A percentile compares a stretch with the other conserved stretches of the same genome.
These are phyloP conservation scores for Xylaria longipes DNA, from an alignment of 495 filamentous ascomycete genomes.

Conservation along the genomic window DNA sequence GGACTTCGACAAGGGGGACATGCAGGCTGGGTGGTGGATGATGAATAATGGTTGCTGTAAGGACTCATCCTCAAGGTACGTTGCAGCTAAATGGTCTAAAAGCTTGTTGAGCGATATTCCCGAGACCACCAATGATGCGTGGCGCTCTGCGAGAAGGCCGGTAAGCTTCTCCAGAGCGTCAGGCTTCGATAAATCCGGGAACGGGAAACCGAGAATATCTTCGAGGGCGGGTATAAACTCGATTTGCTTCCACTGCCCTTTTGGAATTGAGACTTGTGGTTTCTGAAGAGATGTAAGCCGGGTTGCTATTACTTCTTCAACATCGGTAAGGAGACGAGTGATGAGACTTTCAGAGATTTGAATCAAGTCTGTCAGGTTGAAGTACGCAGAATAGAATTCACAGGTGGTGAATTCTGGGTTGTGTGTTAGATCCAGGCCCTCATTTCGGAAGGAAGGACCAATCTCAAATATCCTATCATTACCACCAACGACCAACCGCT, in stretches of 20 bases:
- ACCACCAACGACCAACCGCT: slow-evolving; percentile 89
- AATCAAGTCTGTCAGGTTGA: slow-evolving; percentile 78
- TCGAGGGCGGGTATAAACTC: slow-evolving; percentile 86
- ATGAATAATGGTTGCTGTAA: slow-evolving; percentile 82
- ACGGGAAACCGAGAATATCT: slow-evolving; percentile 60
- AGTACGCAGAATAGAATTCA: slow-evolving; percentile 93
- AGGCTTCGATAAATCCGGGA: slow-evolving; percentile 70
- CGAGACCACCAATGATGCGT: not conserved
- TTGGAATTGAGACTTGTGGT: slow-evolving; percentile 55
- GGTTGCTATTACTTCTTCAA: slow-evolving; percentile 55
- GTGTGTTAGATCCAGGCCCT: slow-evolving; percentile 90
- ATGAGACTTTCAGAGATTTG: slow-evolving; percentile 73
- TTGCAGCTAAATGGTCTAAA: slow-evolving; percentile 79
- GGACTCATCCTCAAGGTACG: slow-evolving; percentile 74
- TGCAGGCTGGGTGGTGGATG: slow-evolving; percentile 86
- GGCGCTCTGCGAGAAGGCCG: slow-evolving; percentile 57
- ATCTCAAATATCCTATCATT: slow-evolving; percentile 92
- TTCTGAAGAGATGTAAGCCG: slow-evolving; percentile 52
- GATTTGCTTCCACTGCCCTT: slow-evolving; percentile 62
- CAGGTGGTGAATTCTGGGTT: slow-evolving; percentile 97
- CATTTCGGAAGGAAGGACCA: slow-evolving; percentile 91
- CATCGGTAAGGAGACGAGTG: slow-evolving; percentile 60
- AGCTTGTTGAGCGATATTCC: slow-evolving; percentile 75
- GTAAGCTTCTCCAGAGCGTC: slow-evolving; percentile 63
- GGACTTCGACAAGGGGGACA: slow-evolving; percentile 91